These are phyloP conservation scores for Metschnikowia drakensbergensis DNA, from an alignment of 805 yeast genomes.

Conservation along the genomic window DNA sequence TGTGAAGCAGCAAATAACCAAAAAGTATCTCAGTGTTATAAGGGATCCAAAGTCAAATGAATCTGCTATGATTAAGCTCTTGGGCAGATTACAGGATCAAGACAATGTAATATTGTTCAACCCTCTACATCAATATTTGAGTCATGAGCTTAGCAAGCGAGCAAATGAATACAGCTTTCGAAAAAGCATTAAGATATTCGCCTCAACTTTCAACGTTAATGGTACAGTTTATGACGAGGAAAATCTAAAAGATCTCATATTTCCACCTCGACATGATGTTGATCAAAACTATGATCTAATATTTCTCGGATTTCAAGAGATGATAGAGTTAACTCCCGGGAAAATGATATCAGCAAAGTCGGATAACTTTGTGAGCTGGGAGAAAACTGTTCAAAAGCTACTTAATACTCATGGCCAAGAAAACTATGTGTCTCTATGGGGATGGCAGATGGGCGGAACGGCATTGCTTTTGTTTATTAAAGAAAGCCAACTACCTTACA, in stretches of 20 bases:
- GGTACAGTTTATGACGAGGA: constrained; percentile 42
- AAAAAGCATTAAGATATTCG: constrained; percentile 41
- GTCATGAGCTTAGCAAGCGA: constrained; percentile 37
- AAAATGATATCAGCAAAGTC: constrained; percentile 79
- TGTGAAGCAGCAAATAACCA: constrained; percentile 34
- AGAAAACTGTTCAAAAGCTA: constrained; percentile 49
- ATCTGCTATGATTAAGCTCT: constrained; percentile 43
- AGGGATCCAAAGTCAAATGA: constrained; percentile 38
- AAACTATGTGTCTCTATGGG: constrained; percentile 59
- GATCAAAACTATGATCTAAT: constrained; percentile 60
- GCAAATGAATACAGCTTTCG: constrained; percentile 38
- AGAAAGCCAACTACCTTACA: constrained; percentile 45
- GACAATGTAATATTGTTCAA: constrained; percentile 42
- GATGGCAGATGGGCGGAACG: constrained; percentile 84
- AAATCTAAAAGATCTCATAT: constrained; percentile 42
- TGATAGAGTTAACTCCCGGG: constrained; percentile 76
- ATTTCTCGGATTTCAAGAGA: constrained; percentile 84
- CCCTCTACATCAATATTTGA: constrained; percentile 53
- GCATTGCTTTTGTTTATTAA: constrained; percentile 65
- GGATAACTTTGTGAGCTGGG: constrained; percentile 59
- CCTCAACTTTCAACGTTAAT: constrained; percentile 55
- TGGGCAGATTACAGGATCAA: constrained; percentile 49
- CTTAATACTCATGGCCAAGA: constrained; percentile 38
- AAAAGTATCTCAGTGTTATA: constrained; percentile 40
- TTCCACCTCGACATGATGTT: constrained; percentile 34